Conservation (phyloP, 495 filamentous ascomycete species). For the Viridothelium virens region DNA sequence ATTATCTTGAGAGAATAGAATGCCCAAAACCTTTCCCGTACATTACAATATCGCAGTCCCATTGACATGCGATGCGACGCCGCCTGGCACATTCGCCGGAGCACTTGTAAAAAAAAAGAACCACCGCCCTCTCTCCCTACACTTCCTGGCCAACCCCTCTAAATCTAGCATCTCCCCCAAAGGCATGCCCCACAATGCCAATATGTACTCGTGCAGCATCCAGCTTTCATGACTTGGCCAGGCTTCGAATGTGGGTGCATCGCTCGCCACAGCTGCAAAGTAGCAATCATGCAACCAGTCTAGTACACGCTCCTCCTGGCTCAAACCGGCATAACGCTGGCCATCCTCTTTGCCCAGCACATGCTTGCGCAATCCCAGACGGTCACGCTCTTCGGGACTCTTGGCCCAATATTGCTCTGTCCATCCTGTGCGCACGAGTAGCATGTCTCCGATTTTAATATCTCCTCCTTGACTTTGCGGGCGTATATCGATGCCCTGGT, state of each 20-base stretch:
- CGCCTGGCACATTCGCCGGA: constrained; percentile 49
- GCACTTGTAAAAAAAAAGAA: constrained; percentile 59
- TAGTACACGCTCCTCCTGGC: constrained; percentile 50
- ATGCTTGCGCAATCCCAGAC: constrained; percentile 37
- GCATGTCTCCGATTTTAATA: constrained; percentile 56
- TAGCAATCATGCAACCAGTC: constrained; percentile 62
- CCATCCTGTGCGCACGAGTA: constrained; percentile 61
- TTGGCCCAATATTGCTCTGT: constrained; percentile 48
- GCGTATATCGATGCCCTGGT: constrained; percentile 51
- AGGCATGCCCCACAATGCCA: constrained; percentile 58
- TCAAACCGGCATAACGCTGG: constrained; percentile 48
- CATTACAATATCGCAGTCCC: not conserved
- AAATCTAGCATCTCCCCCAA: constrained; percentile 56
- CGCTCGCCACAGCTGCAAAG: constrained; percentile 55
- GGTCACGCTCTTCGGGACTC: constrained; percentile 36
- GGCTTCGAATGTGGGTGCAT: constrained; percentile 53
- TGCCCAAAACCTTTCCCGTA: not conserved
- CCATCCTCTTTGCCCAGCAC: constrained; percentile 30
- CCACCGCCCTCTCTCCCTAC: constrained; percentile 50
- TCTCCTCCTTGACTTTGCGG: constrained; percentile 48
- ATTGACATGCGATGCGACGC: constrained; percentile 34
- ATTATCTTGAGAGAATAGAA: not conserved
- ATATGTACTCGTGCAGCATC: constrained; percentile 53
- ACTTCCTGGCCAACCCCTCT: constrained; percentile 42
- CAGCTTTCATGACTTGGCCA: constrained; percentile 46